These are phyloP conservation scores for Aspergillus carbonarius DNA, from an alignment of 2,329 filamentous ascomycete genomes.

Conservation along the genomic window DNA sequence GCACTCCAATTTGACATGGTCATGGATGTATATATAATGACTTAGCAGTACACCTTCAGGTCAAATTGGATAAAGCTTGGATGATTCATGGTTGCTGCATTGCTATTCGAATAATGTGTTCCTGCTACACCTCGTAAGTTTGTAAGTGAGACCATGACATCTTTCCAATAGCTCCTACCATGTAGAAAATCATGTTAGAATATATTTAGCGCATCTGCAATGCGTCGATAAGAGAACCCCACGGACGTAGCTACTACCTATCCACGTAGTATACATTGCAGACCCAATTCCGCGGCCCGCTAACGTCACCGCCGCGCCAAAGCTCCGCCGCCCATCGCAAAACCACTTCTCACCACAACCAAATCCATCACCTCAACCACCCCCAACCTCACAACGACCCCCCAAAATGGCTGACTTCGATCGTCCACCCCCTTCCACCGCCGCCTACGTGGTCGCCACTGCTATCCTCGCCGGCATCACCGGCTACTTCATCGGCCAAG, in stretches of 20 bases:
- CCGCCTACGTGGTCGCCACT: conserved; percentile 67
- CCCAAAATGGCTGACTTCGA: conserved; percentile 39
- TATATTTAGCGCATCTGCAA: no score
- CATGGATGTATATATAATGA: conserved; percentile 39
- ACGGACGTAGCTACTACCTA: no score
- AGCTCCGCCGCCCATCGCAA: conserved; percentile 2
- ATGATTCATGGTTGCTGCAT: neutral
- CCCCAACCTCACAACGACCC: neutral
- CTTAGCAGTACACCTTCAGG: conserved; percentile 17
- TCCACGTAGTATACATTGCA: no score
- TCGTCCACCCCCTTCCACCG: conserved; percentile 51
- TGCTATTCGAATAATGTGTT: no score
- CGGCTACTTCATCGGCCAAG: conserved; percentile 71
- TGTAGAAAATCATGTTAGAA: no score
- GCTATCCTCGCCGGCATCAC: conserved; percentile 70
- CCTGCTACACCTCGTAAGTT: neutral
- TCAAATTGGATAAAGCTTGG: conserved; percentile 14
- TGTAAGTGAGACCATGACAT: neutral
- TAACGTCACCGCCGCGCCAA: conserved; percentile 6
- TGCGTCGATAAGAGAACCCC: no score
- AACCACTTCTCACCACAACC: neutral
- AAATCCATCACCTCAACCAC: neutral
- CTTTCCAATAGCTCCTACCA: no score
- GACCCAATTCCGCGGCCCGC: neutral
- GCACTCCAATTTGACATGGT: conserved; percentile 15